A percentile compares a stretch with the other conserved stretches of the same genome.
These are phyloP conservation scores for Trichosporon coremiiforme DNA, from an alignment of 1,284 basidiomycete species.

Conservation along the genomic window DNA sequence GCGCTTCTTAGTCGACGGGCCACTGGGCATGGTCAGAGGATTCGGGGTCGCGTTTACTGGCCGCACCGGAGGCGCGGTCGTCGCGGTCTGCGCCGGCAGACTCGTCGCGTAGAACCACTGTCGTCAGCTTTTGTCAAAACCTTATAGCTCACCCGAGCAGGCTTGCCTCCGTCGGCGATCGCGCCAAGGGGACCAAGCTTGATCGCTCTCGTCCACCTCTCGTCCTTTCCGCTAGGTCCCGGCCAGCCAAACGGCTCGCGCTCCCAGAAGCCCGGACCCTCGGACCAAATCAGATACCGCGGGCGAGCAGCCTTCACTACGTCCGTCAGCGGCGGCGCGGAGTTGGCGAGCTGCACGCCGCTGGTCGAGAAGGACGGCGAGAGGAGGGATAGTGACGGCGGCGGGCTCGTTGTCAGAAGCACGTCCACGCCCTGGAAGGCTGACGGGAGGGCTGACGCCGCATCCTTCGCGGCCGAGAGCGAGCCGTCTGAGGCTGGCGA, in stretches of 20 bases:
- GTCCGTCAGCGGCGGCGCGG: conserved; percentile 68
- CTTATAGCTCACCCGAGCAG: conserved; percentile 69
- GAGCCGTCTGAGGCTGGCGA: conserved; percentile 52
- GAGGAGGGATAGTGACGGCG: conserved; percentile 67
- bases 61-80: conserved; percentile 38
- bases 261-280: conserved; percentile 77
- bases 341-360: conserved; percentile 57
- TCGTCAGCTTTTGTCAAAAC: not conserved
- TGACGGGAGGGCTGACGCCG: conserved; percentile 62
- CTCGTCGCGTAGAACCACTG: conserved; percentile 80
- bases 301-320: conserved; percentile 60
- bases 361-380: conserved; percentile 62
- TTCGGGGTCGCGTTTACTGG: conserved; percentile 50
- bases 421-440: conserved; percentile 72
- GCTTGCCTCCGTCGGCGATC: conserved; percentile 64
- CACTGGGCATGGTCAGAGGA: conserved; percentile 38
- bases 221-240: conserved; percentile 62
- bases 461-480: conserved; percentile 67
- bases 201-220: conserved; percentile 72
- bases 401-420: conserved; percentile 77
- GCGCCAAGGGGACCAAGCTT: conserved; percentile 83
- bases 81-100: conserved; percentile 59
- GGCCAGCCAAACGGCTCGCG: conserved; percentile 85
- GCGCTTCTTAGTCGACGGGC: conserved; percentile 59
- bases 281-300: conserved; percentile 60